Conservation (phyloP, 164 flowering plant species). For the Cinnamomum chago region DNA sequence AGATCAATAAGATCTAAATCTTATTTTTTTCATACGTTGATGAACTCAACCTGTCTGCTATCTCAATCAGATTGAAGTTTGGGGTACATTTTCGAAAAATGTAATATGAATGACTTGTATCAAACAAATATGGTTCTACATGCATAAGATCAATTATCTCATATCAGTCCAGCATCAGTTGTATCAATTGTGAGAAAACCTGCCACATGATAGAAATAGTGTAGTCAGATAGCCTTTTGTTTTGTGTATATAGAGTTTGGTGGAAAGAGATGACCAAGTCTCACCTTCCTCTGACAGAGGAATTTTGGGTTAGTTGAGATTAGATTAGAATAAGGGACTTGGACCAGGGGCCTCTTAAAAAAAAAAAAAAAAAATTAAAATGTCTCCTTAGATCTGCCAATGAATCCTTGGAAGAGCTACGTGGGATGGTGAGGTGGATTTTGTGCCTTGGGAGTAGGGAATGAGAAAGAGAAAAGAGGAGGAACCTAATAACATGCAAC, state of each 20-base stretch:
- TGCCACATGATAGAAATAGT: neutral
- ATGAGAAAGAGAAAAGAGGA: neutral
- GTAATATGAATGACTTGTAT: too few relatives aligned
- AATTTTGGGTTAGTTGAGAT: neutral
- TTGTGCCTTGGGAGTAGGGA: neutral
- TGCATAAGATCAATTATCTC: neutral
- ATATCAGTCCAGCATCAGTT: neutral
- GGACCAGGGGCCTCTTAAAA: neutral
- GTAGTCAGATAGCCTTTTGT: neutral
- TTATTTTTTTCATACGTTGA: too few relatives aligned
- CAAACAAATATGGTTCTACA: neutral
- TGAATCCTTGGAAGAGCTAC: neutral
- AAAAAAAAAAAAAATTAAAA: too few relatives aligned
- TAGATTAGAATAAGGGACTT: neutral
- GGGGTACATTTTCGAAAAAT: too few relatives aligned
- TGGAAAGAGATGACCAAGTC: neutral
- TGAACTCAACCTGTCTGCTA: too few relatives aligned
- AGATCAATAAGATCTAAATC: too few relatives aligned
- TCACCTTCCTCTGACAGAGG: neutral
- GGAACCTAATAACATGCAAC: neutral
- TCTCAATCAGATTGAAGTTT: too few relatives aligned
- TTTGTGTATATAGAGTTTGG: neutral
- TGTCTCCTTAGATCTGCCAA: neutral
- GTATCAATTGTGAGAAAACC: neutral
- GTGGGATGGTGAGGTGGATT: too few relatives aligned